Percentiles rank a stretch among this genome's conserved stretches.
Conservation (phyloP, 805 yeast species). For the Ogataea populi-albae region DNA sequence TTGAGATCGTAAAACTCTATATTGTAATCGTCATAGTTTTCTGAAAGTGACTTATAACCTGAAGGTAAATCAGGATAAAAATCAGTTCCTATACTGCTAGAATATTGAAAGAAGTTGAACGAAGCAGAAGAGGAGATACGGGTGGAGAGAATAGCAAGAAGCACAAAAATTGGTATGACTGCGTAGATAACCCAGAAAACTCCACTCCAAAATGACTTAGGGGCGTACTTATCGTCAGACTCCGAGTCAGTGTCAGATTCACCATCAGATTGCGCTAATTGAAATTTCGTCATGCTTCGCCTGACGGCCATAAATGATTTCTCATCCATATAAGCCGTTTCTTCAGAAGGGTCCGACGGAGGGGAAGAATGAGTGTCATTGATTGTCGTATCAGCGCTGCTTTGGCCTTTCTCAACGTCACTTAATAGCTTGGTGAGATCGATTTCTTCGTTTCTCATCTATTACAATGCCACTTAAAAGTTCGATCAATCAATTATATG, state of each 20-base stretch:
- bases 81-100: conserved; percentile 6
- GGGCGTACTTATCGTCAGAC: conserved; percentile 11
- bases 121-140: conserved; percentile 9
- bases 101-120: conserved; percentile 4
- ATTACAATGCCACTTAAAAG: too few species aligned
- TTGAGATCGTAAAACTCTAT: conserved; percentile 74
- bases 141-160: too few species aligned
- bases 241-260: conserved; percentile 13
- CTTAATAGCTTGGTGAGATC: conserved; percentile 15
- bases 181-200: conserved; percentile 24
- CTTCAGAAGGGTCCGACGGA: too few species aligned
- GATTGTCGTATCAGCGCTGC: too few species aligned
- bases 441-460: conserved; percentile 4
- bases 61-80: conserved; percentile 38
- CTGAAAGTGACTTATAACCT: conserved; percentile 24
- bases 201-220: conserved; percentile 12
- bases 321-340: too few species aligned
- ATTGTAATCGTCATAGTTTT: conserved; percentile 29
- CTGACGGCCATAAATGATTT: too few species aligned
- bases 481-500: too few species aligned
- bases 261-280: conserved; percentile 1
- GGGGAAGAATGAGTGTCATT: too few species aligned
- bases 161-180: conserved; percentile 16
- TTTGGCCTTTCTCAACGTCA: conserved; percentile 12
- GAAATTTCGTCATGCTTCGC: background rate